Conservation (phyloP, 2,329 filamentous ascomycete species). For the Fusarium devonianum region DNA sequence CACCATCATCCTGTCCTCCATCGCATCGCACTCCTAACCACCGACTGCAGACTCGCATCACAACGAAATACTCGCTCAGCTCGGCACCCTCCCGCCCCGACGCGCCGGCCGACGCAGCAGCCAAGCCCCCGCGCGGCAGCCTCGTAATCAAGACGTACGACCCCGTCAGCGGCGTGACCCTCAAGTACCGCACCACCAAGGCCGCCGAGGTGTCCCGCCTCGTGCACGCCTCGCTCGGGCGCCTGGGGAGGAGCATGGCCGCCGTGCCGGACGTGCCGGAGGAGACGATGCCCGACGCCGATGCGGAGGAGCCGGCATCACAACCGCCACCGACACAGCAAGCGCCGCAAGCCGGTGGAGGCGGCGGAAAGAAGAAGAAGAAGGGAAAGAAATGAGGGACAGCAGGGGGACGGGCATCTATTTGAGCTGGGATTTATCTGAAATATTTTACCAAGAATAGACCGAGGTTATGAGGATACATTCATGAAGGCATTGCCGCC, state of each 20-base stretch:
- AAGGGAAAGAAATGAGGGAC: slow-evolving; percentile 56
- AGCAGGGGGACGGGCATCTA: too few species aligned
- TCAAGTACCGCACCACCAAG: slow-evolving; percentile 93
- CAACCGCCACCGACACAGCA: slow-evolving; percentile 37
- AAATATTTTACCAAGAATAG: too few species aligned
- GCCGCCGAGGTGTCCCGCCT: slow-evolving; percentile 87
- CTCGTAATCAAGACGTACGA: slow-evolving; percentile 92
- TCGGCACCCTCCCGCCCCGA: slow-evolving; percentile 44
- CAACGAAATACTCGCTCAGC: slow-evolving; percentile 85
- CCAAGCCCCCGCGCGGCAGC: slow-evolving; percentile 66
- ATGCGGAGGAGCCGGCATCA: slow-evolving; percentile 43
- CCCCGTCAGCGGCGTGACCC: slow-evolving; percentile 76
- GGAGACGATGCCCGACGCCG: slow-evolving; percentile 48
- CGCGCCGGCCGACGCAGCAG: slow-evolving; percentile 41
- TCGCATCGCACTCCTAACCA: slow-evolving; percentile 15
- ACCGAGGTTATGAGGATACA: too few species aligned
- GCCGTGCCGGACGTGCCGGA: slow-evolving; percentile 57
- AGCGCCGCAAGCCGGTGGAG: slow-evolving; percentile 44
- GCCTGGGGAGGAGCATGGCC: slow-evolving; percentile 74
- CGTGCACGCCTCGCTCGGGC: slow-evolving; percentile 74
- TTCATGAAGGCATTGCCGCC: too few species aligned
- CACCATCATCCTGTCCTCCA: background rate
- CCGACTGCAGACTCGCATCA: slow-evolving; percentile 77
- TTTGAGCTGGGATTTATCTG: too few species aligned
- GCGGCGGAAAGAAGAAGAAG: slow-evolving; percentile 67